Conservation (phyloP, 805 yeast genomes). For the Metschnikowia reukaufii region DNA sequence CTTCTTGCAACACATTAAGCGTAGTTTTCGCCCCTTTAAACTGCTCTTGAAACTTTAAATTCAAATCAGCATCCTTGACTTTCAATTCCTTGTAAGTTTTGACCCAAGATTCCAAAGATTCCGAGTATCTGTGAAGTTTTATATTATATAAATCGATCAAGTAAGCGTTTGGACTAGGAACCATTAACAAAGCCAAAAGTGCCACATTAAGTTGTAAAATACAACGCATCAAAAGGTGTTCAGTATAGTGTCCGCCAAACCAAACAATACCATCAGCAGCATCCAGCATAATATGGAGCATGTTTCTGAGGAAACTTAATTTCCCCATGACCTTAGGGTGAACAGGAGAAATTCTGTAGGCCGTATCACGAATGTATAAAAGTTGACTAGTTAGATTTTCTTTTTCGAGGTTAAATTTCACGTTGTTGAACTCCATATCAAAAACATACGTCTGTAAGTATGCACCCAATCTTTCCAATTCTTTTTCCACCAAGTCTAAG, state of each 20-base stretch:
- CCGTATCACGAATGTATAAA: neutral
- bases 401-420: neutral
- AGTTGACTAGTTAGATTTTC: neutral
- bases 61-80: neutral
- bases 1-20: neutral
- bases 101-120: neutral
- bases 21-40: neutral
- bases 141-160: neutral
- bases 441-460: neutral
- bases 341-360: neutral
- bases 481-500: neutral
- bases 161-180: neutral
- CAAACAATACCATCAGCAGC: neutral
- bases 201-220: slow-evolving; percentile 3
- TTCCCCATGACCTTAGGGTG: neutral
- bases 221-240: neutral
- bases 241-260: neutral
- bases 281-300: neutral
- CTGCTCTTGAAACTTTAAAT: neutral
- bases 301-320: neutral
- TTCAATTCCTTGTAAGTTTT: neutral
- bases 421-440: neutral
- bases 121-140: neutral
- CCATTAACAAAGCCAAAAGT: neutral
- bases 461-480: neutral